Evolutionary conservation across 768 basidiomycete species (phyloP), one percentile per base, ranked within the genome.

Genomic region (Rubroboletus satanas): DNA sequence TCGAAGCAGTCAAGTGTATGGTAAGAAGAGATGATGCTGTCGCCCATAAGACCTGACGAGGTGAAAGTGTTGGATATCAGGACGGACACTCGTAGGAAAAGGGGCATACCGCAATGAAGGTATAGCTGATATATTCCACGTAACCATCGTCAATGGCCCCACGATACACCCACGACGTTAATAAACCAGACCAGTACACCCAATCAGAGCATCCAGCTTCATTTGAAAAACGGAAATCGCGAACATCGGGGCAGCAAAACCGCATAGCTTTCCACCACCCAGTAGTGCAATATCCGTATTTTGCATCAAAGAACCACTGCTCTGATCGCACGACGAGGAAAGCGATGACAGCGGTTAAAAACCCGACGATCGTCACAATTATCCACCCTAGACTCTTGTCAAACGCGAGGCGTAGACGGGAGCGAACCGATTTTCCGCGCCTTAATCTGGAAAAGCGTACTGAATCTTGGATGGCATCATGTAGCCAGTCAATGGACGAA

Each of bases 391-490:
- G 72, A 60, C 83, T 83, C 61, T 89, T 84, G 73, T 96, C 94
- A 52, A 86, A 71, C 10, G 75, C 72, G 29, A 88, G 81, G 21
- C 79, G 79, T 31, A 88, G 57, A 36, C 78, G 81, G 1, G 90
- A 85, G 18, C 88, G 82, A 33, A 85, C 17, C 1, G 93, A 90
- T 62, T 82, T 85, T 53, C 84, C 81, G 46, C 75, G 79, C 56
- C 91, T 78, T 17, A 96, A 77, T 47, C 82, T 79, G 33, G 87
- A 81, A 59, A 88, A 87, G 29, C 94, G 88, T 8, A 82, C 81
- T 0, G 93, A 92, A 66, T 96, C 93, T 71, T 97, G 95, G 75
- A 98, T 92, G 38, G 91, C 82, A 74, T 98, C 96, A 64, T 98
- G 96, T 51, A 98, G 76, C 96, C 95, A 98, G 71, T 98, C 94